Base-by-base conservation (phyloP, 2,329 filamentous ascomycete genomes). In the Pezicula neosporulosa region DNA sequence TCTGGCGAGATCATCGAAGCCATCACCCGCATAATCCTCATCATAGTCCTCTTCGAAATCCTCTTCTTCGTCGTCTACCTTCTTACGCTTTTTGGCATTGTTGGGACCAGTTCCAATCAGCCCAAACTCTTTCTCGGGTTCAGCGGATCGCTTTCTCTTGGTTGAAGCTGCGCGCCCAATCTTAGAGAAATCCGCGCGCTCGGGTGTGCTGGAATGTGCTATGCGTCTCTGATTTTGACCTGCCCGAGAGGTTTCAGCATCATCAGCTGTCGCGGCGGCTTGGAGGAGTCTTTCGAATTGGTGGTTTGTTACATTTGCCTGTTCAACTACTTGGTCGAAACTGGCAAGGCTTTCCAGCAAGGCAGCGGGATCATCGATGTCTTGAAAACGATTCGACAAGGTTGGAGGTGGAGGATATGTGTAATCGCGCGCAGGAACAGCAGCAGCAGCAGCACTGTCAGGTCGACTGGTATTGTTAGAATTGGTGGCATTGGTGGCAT, bases 221-320 rank as follows among this genome's bases (percentile, higher is more conserved):
- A 37, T 21, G 18, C 38, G 27, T 35, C 13, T 47, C 6, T 45
- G 27, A 19, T 13, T 18, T 19, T 42, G 18, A 36, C 44, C 47
- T n/a, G 18, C 28, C 30, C 36, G 56, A 19, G 27, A 21, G 18
- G 36, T 42, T 42, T 54, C 52, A 48, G 42, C 47, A 12, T 50
- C 61, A 37, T 52, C 60, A 48, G 62, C 59, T 6, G 56, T 63
- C 21, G 56, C 61, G 28, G 56, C 63, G 21, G 63, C 61, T 49
- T 63, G 47, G 9, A 64, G 49, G 15, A 64, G 46, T 41, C 54
- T 63, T 21, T 56, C 58, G 19, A 66, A 63, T 44, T 61, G 56
- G 42, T 60, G 55, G 49, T 60, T 61, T 8, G 56, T 50, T 28
- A 38, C 43, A 19, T 48, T 35, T 3, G 39, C 28, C 24, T 37